Evolutionary conservation across 495 filamentous ascomycete species (phyloP), one percentile per base, ranked within the genome.

Genomic region (Letharia columbiana): DNA sequence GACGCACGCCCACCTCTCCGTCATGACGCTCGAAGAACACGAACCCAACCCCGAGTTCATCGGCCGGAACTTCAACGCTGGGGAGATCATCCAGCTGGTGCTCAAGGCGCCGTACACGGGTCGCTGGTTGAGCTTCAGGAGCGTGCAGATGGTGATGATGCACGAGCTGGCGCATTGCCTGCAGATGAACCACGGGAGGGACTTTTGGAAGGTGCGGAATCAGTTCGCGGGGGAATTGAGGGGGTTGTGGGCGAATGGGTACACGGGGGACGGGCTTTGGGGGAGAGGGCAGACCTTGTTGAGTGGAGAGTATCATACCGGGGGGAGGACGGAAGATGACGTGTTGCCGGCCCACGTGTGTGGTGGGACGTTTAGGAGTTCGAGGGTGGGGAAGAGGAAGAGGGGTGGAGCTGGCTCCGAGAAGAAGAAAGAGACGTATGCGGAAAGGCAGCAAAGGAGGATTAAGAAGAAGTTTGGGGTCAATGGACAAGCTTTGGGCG

Each of bases 111-210:
- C 78, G 0, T 74, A 33, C 5, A 67, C 68, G 67, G 54, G 78
- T 79, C 0, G 84, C 62, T 93, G 90, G 90, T 76, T 93, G 40
- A 85, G 87, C 3, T 90, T 92, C 71, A 76, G 82, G 59, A 86
- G 87, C 65, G 88, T 93, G 20, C 87, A 90, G 77, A 90, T 92
- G 85, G 88, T 92, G 42, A 92, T 92, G 89, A 89, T 91, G 84
- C 89, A 91, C 70, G 77, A 81, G 68, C 76, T 93, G 23, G 90
- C 90, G 23, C 90, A 93, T 70, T 88, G 86, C 76, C 85, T 89
- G 73, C 85, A 92, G 69, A 93, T 93, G 90, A 92, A 92, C 70
- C 90, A 93, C 67, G 84, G 81, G 2, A 76, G 79, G 57, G 82
- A 79, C 5, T 92, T 92, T 73, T 92, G 90, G 90, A 81, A 80